phyloP scores from a whole-genome alignment of 2,329 filamentous ascomycete species.

The Aureobasidium uvarum region DNA sequence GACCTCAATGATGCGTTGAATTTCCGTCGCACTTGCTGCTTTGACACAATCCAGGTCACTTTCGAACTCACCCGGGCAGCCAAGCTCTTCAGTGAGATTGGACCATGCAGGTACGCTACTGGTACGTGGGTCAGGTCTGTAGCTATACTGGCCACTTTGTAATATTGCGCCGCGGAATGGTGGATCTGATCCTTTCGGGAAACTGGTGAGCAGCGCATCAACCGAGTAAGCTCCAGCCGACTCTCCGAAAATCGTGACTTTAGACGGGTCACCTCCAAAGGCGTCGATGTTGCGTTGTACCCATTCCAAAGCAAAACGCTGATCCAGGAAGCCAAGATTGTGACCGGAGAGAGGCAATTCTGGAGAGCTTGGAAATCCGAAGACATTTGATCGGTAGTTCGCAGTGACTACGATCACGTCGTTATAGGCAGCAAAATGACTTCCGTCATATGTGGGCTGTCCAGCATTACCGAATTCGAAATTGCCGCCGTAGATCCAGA shows the following conservation, averaged over 20 bases:
- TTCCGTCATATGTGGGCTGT: conserved; percentile 37
- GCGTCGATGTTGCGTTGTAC: conserved; percentile 40
- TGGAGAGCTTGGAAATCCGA: conserved; percentile 44
- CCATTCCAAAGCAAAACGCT: conserved; percentile 41
- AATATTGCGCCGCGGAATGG: conserved; percentile 41
- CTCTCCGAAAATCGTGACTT: conserved; percentile 42
- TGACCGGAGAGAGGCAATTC: conserved; percentile 37
- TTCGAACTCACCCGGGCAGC: conserved; percentile 33
- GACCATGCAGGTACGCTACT: conserved; percentile 31
- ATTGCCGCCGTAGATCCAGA: conserved; percentile 41
- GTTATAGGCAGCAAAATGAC: conserved; percentile 38
- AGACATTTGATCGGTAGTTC: conserved; percentile 43
- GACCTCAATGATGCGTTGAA: conserved; percentile 37
- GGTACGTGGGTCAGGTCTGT: conserved; percentile 28
- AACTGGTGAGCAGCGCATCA: conserved; percentile 38
- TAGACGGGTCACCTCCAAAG: conserved; percentile 41
- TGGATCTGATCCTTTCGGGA: conserved; percentile 31
- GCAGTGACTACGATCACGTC: conserved; percentile 40
- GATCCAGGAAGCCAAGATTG: conserved; percentile 43
- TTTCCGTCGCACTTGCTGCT: conserved; percentile 35
- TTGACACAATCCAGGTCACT: conserved; percentile 37
- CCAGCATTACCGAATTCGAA: conserved; percentile 38
- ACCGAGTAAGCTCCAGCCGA: conserved; percentile 38
- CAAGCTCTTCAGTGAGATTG: conserved; percentile 32
- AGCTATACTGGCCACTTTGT: conserved; percentile 37